Conservation (phyloP, 768 basidiomycete species). For the Suillus americanus region DNA sequence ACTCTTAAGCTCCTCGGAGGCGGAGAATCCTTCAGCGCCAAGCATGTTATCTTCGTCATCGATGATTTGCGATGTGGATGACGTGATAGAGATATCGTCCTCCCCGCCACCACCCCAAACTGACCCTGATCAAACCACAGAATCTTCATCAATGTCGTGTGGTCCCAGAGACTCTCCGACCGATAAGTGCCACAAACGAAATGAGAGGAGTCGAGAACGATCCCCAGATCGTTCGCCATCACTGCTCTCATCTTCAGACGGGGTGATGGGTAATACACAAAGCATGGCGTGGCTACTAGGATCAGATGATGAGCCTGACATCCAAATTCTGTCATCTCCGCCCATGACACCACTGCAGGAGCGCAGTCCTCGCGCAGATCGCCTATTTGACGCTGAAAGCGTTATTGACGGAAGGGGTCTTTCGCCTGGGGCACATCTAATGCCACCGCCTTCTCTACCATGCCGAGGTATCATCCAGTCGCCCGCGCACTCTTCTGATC, state of each 20-base stretch:
- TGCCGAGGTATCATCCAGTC: slow-evolving; percentile 22
- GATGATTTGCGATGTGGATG: slow-evolving; percentile 16
- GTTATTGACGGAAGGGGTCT: slow-evolving; percentile 21
- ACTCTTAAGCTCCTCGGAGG: slow-evolving; percentile 2
- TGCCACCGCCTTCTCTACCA: slow-evolving; percentile 38
- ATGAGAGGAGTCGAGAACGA: neutral
- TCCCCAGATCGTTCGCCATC: slow-evolving; percentile 21
- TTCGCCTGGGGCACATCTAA: slow-evolving; percentile 16
- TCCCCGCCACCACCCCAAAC: slow-evolving; percentile 16
- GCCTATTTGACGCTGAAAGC: slow-evolving; percentile 20
- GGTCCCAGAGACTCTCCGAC: neutral
- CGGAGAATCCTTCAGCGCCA: slow-evolving; percentile 9
- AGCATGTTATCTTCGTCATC: slow-evolving; percentile 22
- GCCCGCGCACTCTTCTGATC: slow-evolving; percentile 18
- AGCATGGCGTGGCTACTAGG: slow-evolving; percentile 69
- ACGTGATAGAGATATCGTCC: slow-evolving; percentile 34
- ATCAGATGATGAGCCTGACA: slow-evolving; percentile 57
- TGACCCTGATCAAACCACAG: neutral
- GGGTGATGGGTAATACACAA: slow-evolving; percentile 22
- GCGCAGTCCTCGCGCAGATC: slow-evolving; percentile 3
- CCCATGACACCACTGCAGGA: slow-evolving; percentile 29
- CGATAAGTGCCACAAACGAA: neutral
- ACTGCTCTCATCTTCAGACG: slow-evolving; percentile 10
- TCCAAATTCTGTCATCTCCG: slow-evolving; percentile 55
- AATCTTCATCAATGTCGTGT: neutral